Evolutionary conservation across 2,329 filamentous ascomycete genomes (phyloP), one percentile per base, ranked within the genome.

Genomic region (Knoxdaviesia proteae): DNA sequence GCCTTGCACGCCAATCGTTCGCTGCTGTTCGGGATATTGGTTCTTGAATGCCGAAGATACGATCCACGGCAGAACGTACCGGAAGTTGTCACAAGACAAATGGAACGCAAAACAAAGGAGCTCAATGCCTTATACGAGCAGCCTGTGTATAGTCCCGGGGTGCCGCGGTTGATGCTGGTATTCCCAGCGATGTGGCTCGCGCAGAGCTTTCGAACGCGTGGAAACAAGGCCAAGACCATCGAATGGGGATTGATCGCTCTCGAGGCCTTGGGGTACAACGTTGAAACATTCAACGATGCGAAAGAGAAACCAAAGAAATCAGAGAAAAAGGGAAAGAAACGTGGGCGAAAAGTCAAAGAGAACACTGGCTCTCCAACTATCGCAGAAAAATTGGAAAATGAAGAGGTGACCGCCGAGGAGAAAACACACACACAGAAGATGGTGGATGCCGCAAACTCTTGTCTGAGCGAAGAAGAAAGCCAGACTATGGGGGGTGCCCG

Each of bases 151-250:
- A 52, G 48, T 20, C 3, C 20, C 0, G 36, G 32, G 2, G 32
- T 58, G 29, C 58, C 58, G 6, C 49, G 55, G 34, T 47, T 61
- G 44, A 54, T 52, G 44, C 51, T 61, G 32, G 52, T 61, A 2
- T 59, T 55, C 46, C 55, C 58, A 29, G 52, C 48, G 36, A 56
- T 60, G 51, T 61, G 57, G 57, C 51, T 61, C 1, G 44, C 57
- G 6, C 52, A 53, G 39, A 57, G 55, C 34, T 53, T 56, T 44
- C 48, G 51, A 10, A 51, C 53, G 11, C 50, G 54, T 7, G 54
- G 52, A 47, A 54, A 57, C 44, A 54, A 57, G 44, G 46, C 42
- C 11, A 58, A 58, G 48, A 56, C 54, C n/a, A 42, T 54, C 32
- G 50, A 47, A 45, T 55, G 55, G 44, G 53, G 49, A 2, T 43